A percentile compares a stretch with the other conserved stretches of the same genome.
These are phyloP conservation scores for Rosellinia necatrix DNA, from an alignment of 2,329 filamentous ascomycete genomes.

Conservation along the genomic window DNA sequence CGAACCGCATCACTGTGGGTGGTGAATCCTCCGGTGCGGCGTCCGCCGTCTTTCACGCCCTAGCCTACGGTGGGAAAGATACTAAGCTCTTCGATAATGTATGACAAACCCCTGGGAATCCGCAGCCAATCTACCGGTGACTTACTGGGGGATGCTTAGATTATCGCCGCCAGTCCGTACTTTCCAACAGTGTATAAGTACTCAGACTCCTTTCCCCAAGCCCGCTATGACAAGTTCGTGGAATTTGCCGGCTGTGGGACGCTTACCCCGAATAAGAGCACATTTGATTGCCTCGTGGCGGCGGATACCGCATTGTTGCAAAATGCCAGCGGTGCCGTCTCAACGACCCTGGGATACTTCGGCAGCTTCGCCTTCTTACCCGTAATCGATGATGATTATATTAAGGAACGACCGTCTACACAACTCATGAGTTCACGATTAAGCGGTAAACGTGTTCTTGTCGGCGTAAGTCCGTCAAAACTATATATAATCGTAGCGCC, in stretches of 20 bases:
- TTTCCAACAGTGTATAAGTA: constrained; percentile 33
- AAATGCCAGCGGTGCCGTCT: constrained; percentile 37
- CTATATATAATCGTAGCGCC: not conserved
- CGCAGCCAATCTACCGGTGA: not conserved
- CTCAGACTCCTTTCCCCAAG: constrained; percentile 28
- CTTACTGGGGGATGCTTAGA: constrained; percentile 27
- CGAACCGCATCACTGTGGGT: constrained; percentile 38
- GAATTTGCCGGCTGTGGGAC: constrained; percentile 34
- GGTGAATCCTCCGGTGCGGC: constrained; percentile 40
- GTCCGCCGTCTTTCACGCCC: constrained; percentile 32
- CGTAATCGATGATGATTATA: constrained; percentile 37
- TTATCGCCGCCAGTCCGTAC: constrained; percentile 36
- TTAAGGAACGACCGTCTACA: constrained; percentile 31
- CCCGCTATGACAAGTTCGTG: constrained; percentile 34
- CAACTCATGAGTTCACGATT: constrained; percentile 26
- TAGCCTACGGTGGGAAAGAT: constrained; percentile 35
- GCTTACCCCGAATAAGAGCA: constrained; percentile 15
- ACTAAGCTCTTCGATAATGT: constrained; percentile 36
- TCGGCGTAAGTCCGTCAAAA: constrained; percentile 30
- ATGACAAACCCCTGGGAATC: not conserved
- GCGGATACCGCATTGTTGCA: constrained; percentile 34
- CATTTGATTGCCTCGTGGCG: constrained; percentile 36
- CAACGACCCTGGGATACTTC: constrained; percentile 35
- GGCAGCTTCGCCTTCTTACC: constrained; percentile 39
- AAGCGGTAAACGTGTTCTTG: constrained; percentile 33